Conservation (phyloP, 2,329 filamentous ascomycete genomes). For the Tolypocladium sp. region DNA sequence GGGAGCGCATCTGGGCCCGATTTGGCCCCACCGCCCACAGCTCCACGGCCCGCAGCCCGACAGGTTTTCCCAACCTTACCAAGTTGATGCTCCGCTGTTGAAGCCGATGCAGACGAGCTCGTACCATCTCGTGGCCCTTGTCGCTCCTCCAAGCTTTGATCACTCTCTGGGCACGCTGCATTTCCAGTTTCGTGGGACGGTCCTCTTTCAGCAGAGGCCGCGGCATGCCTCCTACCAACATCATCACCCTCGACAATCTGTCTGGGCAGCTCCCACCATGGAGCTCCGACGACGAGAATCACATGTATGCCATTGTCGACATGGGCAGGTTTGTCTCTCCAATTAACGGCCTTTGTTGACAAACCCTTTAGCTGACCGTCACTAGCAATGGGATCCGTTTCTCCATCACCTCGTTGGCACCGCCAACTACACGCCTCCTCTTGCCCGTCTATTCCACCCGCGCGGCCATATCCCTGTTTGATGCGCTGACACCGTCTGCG, state of each 20-base stretch:
- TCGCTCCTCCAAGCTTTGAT: not conserved
- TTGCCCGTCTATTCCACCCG: conserved; percentile 71
- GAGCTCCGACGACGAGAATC: conserved; percentile 34
- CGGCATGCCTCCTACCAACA: conserved; percentile 25
- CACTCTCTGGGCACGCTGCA: not conserved
- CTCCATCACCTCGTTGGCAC: conserved; percentile 74
- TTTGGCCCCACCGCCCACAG: not conserved
- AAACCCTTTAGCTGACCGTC: conserved; percentile 1
- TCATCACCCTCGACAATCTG: conserved; percentile 44
- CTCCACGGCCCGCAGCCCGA: not conserved
- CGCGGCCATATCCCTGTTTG: conserved; percentile 76
- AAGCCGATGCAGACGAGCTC: not conserved
- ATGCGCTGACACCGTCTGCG: conserved; percentile 54
- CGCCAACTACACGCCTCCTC: conserved; percentile 61
- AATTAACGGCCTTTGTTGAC: not conserved
- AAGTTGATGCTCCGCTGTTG: not conserved
- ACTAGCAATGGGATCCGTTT: conserved; percentile 84
- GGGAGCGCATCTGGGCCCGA: not conserved
- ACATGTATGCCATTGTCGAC: conserved; percentile 48
- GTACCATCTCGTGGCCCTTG: not conserved
- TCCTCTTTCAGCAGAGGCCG: not conserved
- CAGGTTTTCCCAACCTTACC: not conserved
- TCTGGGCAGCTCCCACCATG: conserved; percentile 38
- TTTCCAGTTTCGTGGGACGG: not conserved
- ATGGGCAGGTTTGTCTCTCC: conserved; percentile 42